phyloP scores from a whole-genome alignment of 1,284 basidiomycete genomes.

The Chondrostereum purpureum region DNA sequence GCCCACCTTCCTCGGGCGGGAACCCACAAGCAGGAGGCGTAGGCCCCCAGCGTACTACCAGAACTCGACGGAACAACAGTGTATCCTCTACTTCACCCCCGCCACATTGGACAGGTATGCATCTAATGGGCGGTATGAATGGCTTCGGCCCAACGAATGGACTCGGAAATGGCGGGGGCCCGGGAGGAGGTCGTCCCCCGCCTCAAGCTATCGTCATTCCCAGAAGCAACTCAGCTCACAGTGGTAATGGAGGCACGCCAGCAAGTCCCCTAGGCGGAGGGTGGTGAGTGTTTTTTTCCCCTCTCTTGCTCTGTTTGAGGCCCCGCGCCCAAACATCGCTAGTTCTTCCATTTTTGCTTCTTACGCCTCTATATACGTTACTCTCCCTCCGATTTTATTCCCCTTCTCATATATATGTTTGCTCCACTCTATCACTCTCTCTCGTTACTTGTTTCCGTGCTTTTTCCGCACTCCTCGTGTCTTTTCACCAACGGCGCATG shows the following conservation, averaged over 20 bases:
- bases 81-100: slow-evolving; percentile 40
- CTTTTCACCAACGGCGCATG: no score
- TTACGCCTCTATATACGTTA: no score
- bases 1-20: slow-evolving; percentile 26
- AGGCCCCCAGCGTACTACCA: slow-evolving; percentile 45
- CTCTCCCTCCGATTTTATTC: slow-evolving; percentile 9
- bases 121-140: background rate
- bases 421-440: no score
- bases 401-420: background rate
- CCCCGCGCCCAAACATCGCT: no score
- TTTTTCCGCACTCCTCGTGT: no score
- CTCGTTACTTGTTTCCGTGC: no score
- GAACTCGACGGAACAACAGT: slow-evolving; percentile 41
- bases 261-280: slow-evolving; percentile 7
- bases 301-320: no score
- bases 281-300: slow-evolving; percentile 3
- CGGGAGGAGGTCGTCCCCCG: no score
- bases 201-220: slow-evolving; percentile 58
- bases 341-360: no score
- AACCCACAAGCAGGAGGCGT: slow-evolving; percentile 17
- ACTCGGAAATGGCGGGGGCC: background rate
- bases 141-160: background rate
- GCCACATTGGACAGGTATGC: slow-evolving; percentile 16
- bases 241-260: slow-evolving; percentile 6
- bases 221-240: slow-evolving; percentile 20